These are phyloP conservation scores for Ophiocytium majus DNA, from an alignment of 352 stramenopile genomes.

Conservation along the genomic window DNA sequence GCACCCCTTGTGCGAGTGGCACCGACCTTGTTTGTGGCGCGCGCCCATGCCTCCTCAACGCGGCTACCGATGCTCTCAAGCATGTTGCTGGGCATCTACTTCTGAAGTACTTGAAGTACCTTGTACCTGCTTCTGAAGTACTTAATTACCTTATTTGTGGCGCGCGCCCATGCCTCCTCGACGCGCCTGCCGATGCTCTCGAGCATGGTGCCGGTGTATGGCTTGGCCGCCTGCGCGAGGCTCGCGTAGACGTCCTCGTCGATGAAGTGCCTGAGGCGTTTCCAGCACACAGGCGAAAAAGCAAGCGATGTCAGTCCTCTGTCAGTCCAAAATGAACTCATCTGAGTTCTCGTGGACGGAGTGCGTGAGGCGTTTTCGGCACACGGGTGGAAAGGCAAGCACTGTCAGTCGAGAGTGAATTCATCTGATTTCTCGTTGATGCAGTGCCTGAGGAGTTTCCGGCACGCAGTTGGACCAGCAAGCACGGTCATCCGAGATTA, in stretches of 20 bases:
- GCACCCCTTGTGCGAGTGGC: too few species aligned
- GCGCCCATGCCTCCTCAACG: neutral
- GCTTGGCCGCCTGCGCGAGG: constrained; percentile 10
- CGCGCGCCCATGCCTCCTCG: neutral
- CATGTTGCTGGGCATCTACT: neutral
- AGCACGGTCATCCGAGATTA: too few species aligned
- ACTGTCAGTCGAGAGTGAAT: too few species aligned
- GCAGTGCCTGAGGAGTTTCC: constrained; percentile 2
- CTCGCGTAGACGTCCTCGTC: neutral
- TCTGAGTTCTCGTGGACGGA: too few species aligned
- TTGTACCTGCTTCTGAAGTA: too few species aligned
- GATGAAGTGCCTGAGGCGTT: constrained; percentile 18
- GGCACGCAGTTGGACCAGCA: too few species aligned
- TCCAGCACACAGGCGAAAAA: too few species aligned
- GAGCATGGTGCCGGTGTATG: constrained; percentile 7
- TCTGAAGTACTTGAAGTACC: too few species aligned
- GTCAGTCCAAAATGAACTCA: too few species aligned
- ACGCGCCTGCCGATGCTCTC: constrained; percentile 10
- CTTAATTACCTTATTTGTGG: neutral
- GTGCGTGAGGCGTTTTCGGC: too few species aligned
- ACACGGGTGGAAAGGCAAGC: too few species aligned
- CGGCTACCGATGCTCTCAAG: neutral
- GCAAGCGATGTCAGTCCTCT: too few species aligned
- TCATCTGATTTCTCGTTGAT: constrained; percentile 15
- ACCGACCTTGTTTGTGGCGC: neutral